A percentile compares a stretch with the other conserved stretches of the same genome.
Conservation (phyloP, 164 flowering plant species). For the Warburgia ugandensis region DNA sequence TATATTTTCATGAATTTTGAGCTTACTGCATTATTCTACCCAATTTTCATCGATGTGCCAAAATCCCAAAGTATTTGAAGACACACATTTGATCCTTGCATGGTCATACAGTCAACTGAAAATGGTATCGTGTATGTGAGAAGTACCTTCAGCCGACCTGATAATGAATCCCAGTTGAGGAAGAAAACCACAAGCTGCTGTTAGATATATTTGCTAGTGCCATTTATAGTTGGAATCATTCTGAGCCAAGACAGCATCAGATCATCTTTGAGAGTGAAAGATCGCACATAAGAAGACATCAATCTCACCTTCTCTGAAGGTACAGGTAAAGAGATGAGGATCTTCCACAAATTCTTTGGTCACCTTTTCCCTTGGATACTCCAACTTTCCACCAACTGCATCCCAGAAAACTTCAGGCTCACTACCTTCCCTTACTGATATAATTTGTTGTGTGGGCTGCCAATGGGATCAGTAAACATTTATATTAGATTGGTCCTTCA, state of each 20-base stretch:
- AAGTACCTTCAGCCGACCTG: slow-evolving; percentile 63
- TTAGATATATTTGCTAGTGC: slow-evolving; percentile 29
- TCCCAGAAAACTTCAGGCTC: slow-evolving; percentile 68
- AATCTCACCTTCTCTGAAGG: slow-evolving; percentile 31
- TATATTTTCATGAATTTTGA: no score
- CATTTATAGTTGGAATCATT: slow-evolving; percentile 19
- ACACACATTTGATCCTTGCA: not conserved
- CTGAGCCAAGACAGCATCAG: slow-evolving; percentile 18
- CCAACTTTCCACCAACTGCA: slow-evolving; percentile 53
- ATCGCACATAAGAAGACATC: slow-evolving; percentile 7
- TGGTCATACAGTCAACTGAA: not conserved
- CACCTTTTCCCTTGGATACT: slow-evolving; percentile 49
- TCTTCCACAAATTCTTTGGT: slow-evolving; percentile 30
- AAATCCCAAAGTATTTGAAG: no score
- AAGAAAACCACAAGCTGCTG: slow-evolving; percentile 31
- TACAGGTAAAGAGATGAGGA: slow-evolving; percentile 54
- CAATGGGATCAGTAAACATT: slow-evolving; percentile 17
- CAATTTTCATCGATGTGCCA: no score
- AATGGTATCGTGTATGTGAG: not conserved
- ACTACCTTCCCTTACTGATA: slow-evolving; percentile 60
- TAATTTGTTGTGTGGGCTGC: slow-evolving; percentile 63
- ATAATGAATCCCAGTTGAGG: slow-evolving; percentile 11
- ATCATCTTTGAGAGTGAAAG: slow-evolving; percentile 17
- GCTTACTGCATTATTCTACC: no score
- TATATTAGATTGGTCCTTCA: no score